Conservation (phyloP, 257 asterid species). For the Nicotiana sylvestris region DNA sequence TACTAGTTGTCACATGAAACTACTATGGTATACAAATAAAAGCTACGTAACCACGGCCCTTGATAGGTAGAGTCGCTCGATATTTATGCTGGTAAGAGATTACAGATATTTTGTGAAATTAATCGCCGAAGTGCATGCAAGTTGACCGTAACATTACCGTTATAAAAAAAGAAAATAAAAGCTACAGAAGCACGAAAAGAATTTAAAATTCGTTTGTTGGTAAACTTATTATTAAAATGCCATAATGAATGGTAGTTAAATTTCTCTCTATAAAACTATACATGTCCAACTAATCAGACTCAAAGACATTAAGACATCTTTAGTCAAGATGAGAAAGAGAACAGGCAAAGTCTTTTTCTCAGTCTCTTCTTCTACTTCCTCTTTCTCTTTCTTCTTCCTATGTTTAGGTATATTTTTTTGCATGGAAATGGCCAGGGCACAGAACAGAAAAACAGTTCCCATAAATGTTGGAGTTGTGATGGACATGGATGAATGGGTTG, state of each 20-base stretch:
- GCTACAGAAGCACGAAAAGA: neutral
- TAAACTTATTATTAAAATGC: neutral
- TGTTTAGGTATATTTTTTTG: neutral
- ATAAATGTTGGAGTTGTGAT: constrained; percentile 47
- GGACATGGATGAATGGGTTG: constrained; percentile 31
- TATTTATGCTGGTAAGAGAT: no score
- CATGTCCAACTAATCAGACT: no score
- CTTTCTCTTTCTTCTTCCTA: neutral
- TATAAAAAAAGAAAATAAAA: neutral
- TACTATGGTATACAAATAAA: no score
- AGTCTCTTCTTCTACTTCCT: neutral
- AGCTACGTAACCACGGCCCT: no score
- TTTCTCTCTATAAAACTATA: neutral
- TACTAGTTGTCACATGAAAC: no score
- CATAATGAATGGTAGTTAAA: neutral
- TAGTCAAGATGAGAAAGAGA: no score
- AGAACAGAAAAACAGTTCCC: constrained; percentile 6
- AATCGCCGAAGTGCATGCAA: no score
- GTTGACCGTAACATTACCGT: no score
- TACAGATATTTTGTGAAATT: no score
- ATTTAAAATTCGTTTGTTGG: neutral
- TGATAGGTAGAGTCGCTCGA: no score
- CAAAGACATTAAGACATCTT: no score
- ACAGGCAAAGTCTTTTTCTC: neutral
- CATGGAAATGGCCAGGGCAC: constrained; percentile 15